Base-by-base conservation (phyloP, 2,329 filamentous ascomycete species). In the Cucurbitaria berberidis region DNA sequence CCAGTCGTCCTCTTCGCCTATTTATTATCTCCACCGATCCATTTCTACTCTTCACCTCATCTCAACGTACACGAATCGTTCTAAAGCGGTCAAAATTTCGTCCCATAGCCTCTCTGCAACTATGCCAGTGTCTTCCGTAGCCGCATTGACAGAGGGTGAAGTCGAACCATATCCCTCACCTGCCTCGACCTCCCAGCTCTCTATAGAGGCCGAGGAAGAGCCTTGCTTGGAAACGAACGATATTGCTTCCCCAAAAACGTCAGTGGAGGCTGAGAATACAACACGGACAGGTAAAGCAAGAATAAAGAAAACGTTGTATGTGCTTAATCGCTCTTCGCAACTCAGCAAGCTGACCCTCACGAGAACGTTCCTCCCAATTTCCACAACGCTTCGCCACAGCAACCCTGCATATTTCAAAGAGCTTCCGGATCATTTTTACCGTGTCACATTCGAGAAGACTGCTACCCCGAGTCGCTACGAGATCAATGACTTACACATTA, bases 391-490 rank as follows among this genome's bases (percentile, higher is more conserved):
- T 27, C 26, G 26, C 26, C 24, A 27, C 24, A 27, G 9, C 32
- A 6, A 19, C 19, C 27, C 36, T 22, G 7, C 3, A 11, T 30
- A 6, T 11, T 11, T 8, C 29, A 13, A 13, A 4, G n/a, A 21
- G 1, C 41, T 55, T n/a, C 63, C 64, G 8, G 0, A 4, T 8
- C 1, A 46, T 65, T 11, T 65, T 41, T 21, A 53, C 59, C 16
- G 35, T 1, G n/a, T 22, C 1, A 54, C 52, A 13, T 59, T 57
- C 29, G 61, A 67, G 13, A 48, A 27, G 0, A 61, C 59, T 2
- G 47, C 43, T 1, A 66, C 63, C 1, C 35, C 64, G 22, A 55
- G 59, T 19, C 13, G 30, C 1, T 60, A 41, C 27, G 53, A 60
- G 0, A 50, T 40, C 29, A 55, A 46, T 6, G 47, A 63, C 13